A percentile compares a stretch with the other conserved stretches of the same genome.
Conservation (phyloP, 2,329 filamentous ascomycete genomes). For the Sordariomycetes sp. region DNA sequence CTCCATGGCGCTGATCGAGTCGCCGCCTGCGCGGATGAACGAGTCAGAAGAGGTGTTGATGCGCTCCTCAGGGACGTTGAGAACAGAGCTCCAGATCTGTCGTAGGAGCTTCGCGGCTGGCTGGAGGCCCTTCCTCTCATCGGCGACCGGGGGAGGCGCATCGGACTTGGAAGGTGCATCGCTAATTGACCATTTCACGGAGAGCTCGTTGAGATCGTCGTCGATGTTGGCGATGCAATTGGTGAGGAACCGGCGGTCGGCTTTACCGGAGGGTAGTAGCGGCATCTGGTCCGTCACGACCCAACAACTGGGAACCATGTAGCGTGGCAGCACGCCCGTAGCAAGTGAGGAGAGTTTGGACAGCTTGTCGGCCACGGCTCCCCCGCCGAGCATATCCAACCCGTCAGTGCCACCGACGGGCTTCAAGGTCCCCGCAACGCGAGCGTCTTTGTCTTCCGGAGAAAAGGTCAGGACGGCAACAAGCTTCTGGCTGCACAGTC, state of each 20-base stretch:
- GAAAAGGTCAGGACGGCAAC: not conserved
- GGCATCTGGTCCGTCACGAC: constrained; percentile 33
- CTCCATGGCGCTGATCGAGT: not conserved
- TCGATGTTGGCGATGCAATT: constrained; percentile 12
- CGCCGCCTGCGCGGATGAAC: not conserved
- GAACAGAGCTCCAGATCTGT: not conserved
- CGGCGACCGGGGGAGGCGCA: too few species aligned
- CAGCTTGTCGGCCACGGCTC: not conserved
- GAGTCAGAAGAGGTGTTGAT: not conserved
- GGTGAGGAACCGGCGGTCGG: constrained; percentile 33
- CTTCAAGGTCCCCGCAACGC: not conserved
- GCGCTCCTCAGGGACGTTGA: not conserved
- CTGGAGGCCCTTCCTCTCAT: too few species aligned
- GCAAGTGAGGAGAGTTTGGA: not conserved
- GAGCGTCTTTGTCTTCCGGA: not conserved
- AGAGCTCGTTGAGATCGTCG: not conserved
- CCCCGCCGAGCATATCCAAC: not conserved
- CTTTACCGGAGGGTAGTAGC: constrained; percentile 35
- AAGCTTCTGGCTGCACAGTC: not conserved
- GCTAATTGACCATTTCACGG: too few species aligned
- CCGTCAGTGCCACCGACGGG: too few species aligned
- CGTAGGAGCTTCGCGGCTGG: not conserved
- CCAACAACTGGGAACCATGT: constrained; percentile 37
- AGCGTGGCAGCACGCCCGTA: constrained; percentile 12
- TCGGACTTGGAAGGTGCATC: too few species aligned